Base-by-base conservation (phyloP, 108 stramenopile species). In the Thalassiosira profunda region DNA sequence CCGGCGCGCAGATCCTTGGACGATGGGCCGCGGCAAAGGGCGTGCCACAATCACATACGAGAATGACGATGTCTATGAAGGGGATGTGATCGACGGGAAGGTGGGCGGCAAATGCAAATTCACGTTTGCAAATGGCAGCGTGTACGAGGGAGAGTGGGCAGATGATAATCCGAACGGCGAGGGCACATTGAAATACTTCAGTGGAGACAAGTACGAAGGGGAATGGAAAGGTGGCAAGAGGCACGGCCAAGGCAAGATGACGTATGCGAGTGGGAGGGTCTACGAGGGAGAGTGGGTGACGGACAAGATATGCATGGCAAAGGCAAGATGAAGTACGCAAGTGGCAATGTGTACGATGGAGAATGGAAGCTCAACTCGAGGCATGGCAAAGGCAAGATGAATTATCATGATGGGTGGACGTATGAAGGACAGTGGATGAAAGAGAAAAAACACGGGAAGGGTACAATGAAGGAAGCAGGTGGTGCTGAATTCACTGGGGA, bases 71-170 rank as follows among this genome's bases (percentile, higher is more conserved):
- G n/a, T n/a, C n/a, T n/a, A n/a, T n/a, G n/a, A n/a, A n/a, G n/a
- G n/a, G n/a, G n/a, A n/a, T n/a, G n/a, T n/a, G n/a, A n/a, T n/a
- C n/a, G n/a, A n/a, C n/a, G n/a, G n/a, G n/a, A n/a, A n/a, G n/a
- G n/a, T n/a, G n/a, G n/a, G n/a, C 65, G 95, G 95, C 2, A 30
- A 56, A 2, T 91, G 95, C 33, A 73, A 58, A 29, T 96, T 93
- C 75, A 71, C 82, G 31, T 63, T 91, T 36, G 83, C 92, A 7
- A 82, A 92, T 75, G 88, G 84, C 7, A 81, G 72, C 11, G 70
- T 72, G 7, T 97, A 94, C 45, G 83, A 84, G 29, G 96, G 96
- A 10, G 86, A 91, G 49, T 97, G 91, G 87, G 76, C 83, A 33
- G 92, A 95, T n/a, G 89, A 93, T 23, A 56, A 56, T 9, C 85